These are phyloP conservation scores for Leersia perrieri DNA, from an alignment of 176 grass and related monocot species.

Conservation along the genomic window DNA sequence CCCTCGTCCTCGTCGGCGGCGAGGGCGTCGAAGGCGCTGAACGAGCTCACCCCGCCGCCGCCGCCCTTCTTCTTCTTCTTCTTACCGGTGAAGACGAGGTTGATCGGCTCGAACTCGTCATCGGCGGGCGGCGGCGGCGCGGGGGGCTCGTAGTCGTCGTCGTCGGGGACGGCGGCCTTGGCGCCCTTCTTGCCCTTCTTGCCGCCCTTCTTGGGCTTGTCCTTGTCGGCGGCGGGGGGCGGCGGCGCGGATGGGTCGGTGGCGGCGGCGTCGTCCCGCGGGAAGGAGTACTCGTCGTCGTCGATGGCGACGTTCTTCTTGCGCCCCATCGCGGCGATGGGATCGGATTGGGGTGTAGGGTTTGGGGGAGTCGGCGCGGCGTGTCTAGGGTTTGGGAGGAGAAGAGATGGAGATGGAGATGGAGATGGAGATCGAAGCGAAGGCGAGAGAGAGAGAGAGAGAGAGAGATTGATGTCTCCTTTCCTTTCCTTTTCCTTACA, in stretches of 20 bases:
- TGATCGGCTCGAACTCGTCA: constrained; percentile 41
- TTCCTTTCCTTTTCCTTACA: too few relatives aligned
- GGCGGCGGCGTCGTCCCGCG: constrained; percentile 49
- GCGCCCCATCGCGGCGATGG: constrained; percentile 61
- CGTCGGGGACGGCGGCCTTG: constrained; percentile 40
- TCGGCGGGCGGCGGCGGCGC: neutral
- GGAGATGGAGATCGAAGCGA: neutral
- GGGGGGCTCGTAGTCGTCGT: constrained; percentile 51
- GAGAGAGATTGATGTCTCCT: too few relatives aligned
- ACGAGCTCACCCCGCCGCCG: constrained; percentile 1
- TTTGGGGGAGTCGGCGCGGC: constrained; percentile 4
- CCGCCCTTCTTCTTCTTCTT: constrained; percentile 88
- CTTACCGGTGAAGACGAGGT: constrained; percentile 81
- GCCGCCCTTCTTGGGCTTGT: constrained; percentile 43
- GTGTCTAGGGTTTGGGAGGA: neutral
- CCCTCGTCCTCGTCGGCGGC: constrained; percentile 30
- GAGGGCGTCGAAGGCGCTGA: constrained; percentile 65
- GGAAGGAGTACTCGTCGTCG: constrained; percentile 92
- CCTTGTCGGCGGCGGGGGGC: constrained; percentile 34
- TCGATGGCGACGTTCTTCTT: constrained; percentile 90
- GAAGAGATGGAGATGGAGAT: neutral
- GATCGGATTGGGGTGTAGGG: neutral
- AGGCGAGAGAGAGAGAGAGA: too few relatives aligned
- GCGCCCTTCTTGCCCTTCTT: constrained; percentile 81
- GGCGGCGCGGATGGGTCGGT: constrained; percentile 34